Evolutionary conservation across 1,284 basidiomycete species (phyloP), one percentile per base, ranked within the genome.

Genomic region (Cystobasidiaceae sp.): DNA sequence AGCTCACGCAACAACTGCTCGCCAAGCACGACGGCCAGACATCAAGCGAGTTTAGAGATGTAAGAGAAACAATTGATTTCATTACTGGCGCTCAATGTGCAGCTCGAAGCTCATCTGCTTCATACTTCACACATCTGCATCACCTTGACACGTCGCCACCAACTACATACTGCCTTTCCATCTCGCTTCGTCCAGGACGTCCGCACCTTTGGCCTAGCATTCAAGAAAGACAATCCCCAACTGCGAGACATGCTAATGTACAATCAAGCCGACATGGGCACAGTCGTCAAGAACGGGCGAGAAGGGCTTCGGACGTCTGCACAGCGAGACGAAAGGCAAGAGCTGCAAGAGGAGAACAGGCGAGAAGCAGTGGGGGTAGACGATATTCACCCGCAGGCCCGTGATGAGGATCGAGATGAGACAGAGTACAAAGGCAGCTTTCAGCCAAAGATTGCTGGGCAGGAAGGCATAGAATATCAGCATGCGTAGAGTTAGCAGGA

Each of bases 401-500:
- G 28, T 33, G 61, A 64, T 49, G 41, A 43, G 32, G 61, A 64
- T 37, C 41, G 60, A 62, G 60, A 39, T 25, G 61, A 64, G 23
- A 43, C 41, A n/a, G 61, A 64, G 25, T 32, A 56, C 28, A 64
- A 64, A 44, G 61, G 61, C 27, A 44, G 45, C 43, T 17, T 33
- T 19, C 61, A 64, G 61, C 51, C 52, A 9, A 64, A 64, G 52
- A 64, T 64, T 15, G 44, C 46, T n/a, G 61, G 61, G 3, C 34
- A 56, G 21, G 61, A 64, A 37, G 61, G 61, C n/a, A 64, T 64
- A 19, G 61, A 64, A 34, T 64, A 43, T 39, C 51, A 64, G 27
- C 55, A 51, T 1, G 61, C 51, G 3, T 56, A 64, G 21, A 48
- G 51, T 30, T 64, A 56, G 43, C 15, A n/a, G 41, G 5, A 17